Percentiles rank a stretch among this genome's conserved stretches.
These are phyloP conservation scores for Botrytis sinoallii DNA, from an alignment of 2,329 filamentous ascomycete genomes.

Conservation along the genomic window DNA sequence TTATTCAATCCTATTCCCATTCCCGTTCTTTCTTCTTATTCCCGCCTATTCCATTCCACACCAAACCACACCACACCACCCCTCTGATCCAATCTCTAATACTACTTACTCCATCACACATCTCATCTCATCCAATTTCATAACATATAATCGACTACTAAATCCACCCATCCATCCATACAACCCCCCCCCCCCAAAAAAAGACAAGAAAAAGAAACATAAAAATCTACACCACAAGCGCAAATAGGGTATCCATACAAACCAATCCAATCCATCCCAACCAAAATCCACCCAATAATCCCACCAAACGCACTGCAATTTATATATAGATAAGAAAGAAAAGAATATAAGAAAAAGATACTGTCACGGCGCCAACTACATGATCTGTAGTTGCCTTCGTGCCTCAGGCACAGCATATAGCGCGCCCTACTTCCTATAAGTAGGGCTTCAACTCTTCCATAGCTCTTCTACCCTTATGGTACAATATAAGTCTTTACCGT, in stretches of 20 bases:
- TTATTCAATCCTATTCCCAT: background rate
- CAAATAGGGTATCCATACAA: conserved; percentile 11
- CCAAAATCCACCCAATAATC: background rate
- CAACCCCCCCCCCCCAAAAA: background rate
- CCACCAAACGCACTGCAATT: background rate
- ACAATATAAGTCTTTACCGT: too few species aligned
- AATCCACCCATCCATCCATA: background rate
- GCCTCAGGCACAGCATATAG: too few species aligned
- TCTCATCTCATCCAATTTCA: background rate
- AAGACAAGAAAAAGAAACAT: background rate
- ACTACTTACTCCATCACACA: background rate
- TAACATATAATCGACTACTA: background rate
- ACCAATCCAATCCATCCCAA: background rate
- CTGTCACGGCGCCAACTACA: too few species aligned
- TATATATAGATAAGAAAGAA: background rate
- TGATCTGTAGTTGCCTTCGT: too few species aligned
- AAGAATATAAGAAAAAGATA: background rate
- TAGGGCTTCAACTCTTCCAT: too few species aligned
- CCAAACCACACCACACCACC: background rate
- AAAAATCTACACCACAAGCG: background rate
- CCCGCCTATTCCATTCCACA: background rate
- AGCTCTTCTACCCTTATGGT: too few species aligned
- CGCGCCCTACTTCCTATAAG: too few species aligned
- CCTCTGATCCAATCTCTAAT: background rate
- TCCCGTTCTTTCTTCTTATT: too few species aligned